Base-by-base conservation (phyloP, 2,329 filamentous ascomycete species). In the Curvularia sp. region DNA sequence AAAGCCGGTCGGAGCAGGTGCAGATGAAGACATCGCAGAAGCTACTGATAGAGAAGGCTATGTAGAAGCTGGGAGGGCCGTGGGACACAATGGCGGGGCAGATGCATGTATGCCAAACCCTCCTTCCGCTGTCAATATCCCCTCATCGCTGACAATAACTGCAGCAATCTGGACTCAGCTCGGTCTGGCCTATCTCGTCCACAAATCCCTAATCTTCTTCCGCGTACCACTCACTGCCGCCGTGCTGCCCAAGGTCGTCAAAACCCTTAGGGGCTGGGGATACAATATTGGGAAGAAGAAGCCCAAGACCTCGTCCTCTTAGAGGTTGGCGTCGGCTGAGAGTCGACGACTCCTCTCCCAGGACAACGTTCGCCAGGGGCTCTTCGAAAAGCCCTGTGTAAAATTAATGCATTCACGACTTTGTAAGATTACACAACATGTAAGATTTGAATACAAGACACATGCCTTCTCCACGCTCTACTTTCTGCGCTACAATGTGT, bases 201-300 rank as follows among this genome's bases (percentile, higher is more conserved):
- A 99, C 83, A 99, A 99, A 81, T 96, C 91, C 68, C 92, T 98
- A 77, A 97, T 99, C 71, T 97, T 99, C 78, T 78, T 98, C 65
- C 87, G 95, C n/a, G 92, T 99, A 9, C 95, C 95, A 8, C 80
- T 98, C 63, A 95, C 95, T 1, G 93, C 92, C 12, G 94, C 93
- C 2, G 84, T 98, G 32, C 93, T 92, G 8, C 95, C 95, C 1
- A 97, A 96, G 79, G 89, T 98, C n/a, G 95, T 97, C 71, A 96
- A 92, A 79, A 86, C 88, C 12, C 81, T 99, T 27, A 84, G 94
- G 64, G 84, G 87, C 12, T 97, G 94, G 92, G 95, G 95, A 5
- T 98, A 92, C 89, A 87, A 98, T 74, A 95, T 99, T 73, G 94
- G 94, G 49, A 96, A 92, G 82, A 84, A 87, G 68, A 86, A 81